Evolutionary conservation across 495 filamentous ascomycete genomes (phyloP), one percentile per base, ranked within the genome.

Genomic region (Friedmanniomyces simplex): DNA sequence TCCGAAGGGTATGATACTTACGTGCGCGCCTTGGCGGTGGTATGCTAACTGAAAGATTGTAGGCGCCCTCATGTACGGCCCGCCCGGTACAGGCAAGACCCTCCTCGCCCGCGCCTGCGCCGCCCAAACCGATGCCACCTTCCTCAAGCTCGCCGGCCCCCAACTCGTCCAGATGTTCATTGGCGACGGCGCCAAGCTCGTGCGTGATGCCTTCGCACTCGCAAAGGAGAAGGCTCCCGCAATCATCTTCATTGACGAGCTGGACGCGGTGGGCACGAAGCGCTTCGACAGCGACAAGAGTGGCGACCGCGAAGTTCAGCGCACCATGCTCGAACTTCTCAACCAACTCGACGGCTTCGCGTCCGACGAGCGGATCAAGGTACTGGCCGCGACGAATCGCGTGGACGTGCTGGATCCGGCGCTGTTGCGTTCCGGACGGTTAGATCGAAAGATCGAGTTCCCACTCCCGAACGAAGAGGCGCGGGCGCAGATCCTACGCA

Each of bases 91-190:
- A 39, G 91, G 91, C 71, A 96, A 96, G 71, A 99, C 93, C 18
- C 88, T 99, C 11, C 84, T 99, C 51, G 93, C 93, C 61, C 87
- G 93, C 73, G 93, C 93, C 50, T 99, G 93, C 69, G 93, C 93
- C 21, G 93, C 93, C 54, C 91, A 97, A 74, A 97, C 94, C 58
- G 91, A 99, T 56, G 93, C 93, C 57, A 99, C 93, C 46, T 99
- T 99, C 81, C 85, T 99, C 68, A 98, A 98, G 69, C 88, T 99
- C 58, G 93, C 93, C 54, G 93, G 93, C 41, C 93, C 93, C 1
- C 94, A 97, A 73, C 82, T 99, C n/a, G 93, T 99, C 20, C 93
- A 99, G 71, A 99, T 99, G 93, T 99, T 99, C 73, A 99, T 99
- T 50, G 93, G 93, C 66, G 93, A 99, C 65, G 94, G 94, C 58